Evolutionary conservation across 2,329 filamentous ascomycete species (phyloP), one percentile per base, ranked within the genome.

Genomic region (Penicillium sp.): DNA sequence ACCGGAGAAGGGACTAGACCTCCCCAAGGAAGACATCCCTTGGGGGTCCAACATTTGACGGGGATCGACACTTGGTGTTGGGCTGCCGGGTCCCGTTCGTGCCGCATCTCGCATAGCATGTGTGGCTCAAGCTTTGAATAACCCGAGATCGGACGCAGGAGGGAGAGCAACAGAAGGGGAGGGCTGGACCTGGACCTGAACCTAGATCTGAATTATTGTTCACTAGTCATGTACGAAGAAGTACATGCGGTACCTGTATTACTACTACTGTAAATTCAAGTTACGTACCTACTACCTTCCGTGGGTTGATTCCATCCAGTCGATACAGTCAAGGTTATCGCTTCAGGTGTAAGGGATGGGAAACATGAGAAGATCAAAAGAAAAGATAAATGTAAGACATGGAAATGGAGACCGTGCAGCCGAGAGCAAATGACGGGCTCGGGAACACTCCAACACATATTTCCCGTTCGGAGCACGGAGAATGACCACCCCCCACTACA

Each of bases 61-160:
- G 58, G 51, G 58, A 63, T 67, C 61, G 55, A 63, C 64, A 46
- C 54, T 64, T 54, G 56, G 61, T 26, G 54, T 51, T 49, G 52
- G 54, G 37, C 61, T 61, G 60, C 59, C 63, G 65, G 52, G 59
- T 61, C 60, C 63, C 61, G 63, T 63, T 58, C 60, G 51, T 63
- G 63, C 64, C 55, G 64, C 61, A 65, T 66, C 64, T 64, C 58
- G 64, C 64, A 66, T 64, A 61, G 61, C 59, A 58, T 43, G 49
- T 37, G 49, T 62, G 54, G 54, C 57, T 62, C 62, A 58, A 62
- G 55, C 56, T 63, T 53, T 55, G 57, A 13, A 37, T 57, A 52
- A 53, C 35, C 35, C 35, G 37, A 40, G 37, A 52, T 52, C 38
- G 49, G 26, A 30, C 6, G 46, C 43, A 57, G 45, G 33, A 51